A percentile compares a stretch with the other conserved stretches of the same genome.
These are phyloP conservation scores for Hyaloscypha bicolor DNA, from an alignment of 495 filamentous ascomycete species.

Conservation along the genomic window DNA sequence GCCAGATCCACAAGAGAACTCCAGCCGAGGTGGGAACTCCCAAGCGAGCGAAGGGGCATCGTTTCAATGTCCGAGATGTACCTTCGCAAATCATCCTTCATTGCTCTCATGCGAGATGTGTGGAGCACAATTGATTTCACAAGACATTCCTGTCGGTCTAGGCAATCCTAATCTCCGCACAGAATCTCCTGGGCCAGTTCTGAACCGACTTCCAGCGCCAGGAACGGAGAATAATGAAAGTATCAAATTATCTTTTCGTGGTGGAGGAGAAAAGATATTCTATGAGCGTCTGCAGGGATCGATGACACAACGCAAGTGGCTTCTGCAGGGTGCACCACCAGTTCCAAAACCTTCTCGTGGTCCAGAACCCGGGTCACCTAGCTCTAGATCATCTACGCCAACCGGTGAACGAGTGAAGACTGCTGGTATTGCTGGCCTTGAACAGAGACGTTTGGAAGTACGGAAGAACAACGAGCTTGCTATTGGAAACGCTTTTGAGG, in stretches of 20 bases:
- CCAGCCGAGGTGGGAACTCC: not conserved
- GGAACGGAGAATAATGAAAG: slow-evolving; percentile 66
- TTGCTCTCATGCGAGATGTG: slow-evolving; percentile 89
- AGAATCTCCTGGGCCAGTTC: slow-evolving; percentile 79
- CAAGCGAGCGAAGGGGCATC: slow-evolving; percentile 34
- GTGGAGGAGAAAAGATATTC: slow-evolving; percentile 87
- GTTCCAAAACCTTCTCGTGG: slow-evolving; percentile 65
- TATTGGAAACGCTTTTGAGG: slow-evolving; percentile 93
- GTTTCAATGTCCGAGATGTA: slow-evolving; percentile 85
- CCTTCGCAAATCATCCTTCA: slow-evolving; percentile 91
- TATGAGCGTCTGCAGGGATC: slow-evolving; percentile 84
- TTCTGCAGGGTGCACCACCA: slow-evolving; percentile 89
- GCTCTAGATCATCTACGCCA: slow-evolving; percentile 32
- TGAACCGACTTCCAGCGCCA: slow-evolving; percentile 40
- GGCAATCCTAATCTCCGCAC: slow-evolving; percentile 46
- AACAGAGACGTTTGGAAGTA: slow-evolving; percentile 77
- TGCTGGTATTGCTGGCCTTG: slow-evolving; percentile 91
- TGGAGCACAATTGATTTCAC: slow-evolving; percentile 70
- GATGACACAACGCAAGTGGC: slow-evolving; percentile 94
- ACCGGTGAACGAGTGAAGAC: slow-evolving; percentile 54
- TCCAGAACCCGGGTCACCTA: slow-evolving; percentile 21
- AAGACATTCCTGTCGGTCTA: slow-evolving; percentile 48
- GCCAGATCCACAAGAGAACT: slow-evolving; percentile 9
- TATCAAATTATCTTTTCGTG: slow-evolving; percentile 90
- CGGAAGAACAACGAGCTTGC: slow-evolving; percentile 90